Conservation (phyloP, 2,329 filamentous ascomycete species). For the Alternaria sp. region DNA sequence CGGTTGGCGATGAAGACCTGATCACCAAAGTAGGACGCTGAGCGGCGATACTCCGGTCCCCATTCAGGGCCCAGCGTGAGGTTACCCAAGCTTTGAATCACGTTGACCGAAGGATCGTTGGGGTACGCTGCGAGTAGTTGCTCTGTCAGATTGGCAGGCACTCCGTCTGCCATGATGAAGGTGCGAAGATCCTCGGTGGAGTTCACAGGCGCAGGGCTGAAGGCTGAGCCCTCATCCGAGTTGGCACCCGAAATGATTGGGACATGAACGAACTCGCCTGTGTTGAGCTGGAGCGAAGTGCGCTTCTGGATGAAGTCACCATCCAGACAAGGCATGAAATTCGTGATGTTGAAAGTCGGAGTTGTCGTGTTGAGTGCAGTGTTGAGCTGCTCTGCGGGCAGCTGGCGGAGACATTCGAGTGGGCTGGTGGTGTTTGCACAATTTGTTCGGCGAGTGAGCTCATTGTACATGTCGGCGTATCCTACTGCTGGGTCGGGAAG, state of each 20-base stretch:
- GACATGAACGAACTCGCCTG: conserved; percentile 67
- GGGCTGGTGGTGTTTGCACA: conserved; percentile 34
- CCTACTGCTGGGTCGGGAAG: conserved; percentile 23
- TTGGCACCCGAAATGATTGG: conserved; percentile 70
- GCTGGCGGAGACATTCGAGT: conserved; percentile 60
- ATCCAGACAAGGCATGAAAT: conserved; percentile 58
- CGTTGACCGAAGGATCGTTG: conserved; percentile 33
- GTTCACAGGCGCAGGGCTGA: conserved; percentile 61
- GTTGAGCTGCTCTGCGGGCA: conserved; percentile 66
- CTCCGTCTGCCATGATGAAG: conserved; percentile 42
- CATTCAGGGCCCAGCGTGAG: conserved; percentile 22
- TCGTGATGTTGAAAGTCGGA: conserved; percentile 29
- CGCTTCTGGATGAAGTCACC: conserved; percentile 62
- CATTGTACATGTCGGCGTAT: conserved; percentile 26
- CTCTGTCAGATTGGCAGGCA: conserved; percentile 30
- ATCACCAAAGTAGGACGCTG: conserved; percentile 61
- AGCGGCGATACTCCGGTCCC: conserved; percentile 59
- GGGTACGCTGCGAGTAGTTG: conserved; percentile 40
- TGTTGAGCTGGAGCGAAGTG: conserved; percentile 60
- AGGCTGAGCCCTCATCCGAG: conserved; percentile 68
- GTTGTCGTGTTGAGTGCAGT: conserved; percentile 56
- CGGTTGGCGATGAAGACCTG: conserved; percentile 62
- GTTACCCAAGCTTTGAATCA: conserved; percentile 31
- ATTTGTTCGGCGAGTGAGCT: conserved; percentile 25
- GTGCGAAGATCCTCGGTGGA: conserved; percentile 60